phyloP scores from a whole-genome alignment of 192 early-diverging fungal species.

The Podila epicladia region DNA sequence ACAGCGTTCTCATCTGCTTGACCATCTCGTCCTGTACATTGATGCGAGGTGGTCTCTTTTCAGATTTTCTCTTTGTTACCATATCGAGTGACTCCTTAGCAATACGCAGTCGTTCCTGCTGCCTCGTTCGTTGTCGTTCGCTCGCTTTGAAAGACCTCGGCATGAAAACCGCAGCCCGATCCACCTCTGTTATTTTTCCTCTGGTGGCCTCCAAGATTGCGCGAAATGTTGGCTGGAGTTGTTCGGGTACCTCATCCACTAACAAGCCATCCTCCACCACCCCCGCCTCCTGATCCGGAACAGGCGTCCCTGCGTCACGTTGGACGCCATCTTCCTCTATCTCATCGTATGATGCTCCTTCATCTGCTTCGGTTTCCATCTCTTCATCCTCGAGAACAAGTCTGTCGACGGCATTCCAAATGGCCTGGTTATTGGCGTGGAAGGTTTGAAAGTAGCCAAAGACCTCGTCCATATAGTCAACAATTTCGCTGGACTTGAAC shows the following conservation, averaged over 20 bases:
- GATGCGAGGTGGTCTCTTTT: neutral
- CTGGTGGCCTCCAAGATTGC: neutral
- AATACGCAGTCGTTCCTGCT: neutral
- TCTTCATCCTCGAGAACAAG: neutral
- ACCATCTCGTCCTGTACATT: neutral
- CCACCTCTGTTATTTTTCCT: neutral
- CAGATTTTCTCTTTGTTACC: neutral
- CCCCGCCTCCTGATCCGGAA: neutral
- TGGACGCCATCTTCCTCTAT: neutral
- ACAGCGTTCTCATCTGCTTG: constrained; percentile 1
- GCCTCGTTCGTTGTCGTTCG: neutral
- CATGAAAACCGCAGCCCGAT: neutral
- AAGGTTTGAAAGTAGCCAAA: constrained; percentile 28
- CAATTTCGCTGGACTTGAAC: constrained; percentile 15
- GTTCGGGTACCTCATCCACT: neutral
- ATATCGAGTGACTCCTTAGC: neutral
- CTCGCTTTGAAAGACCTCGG: neutral
- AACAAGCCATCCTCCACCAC: neutral
- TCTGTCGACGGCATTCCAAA: constrained; percentile 15
- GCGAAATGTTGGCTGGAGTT: too few species aligned
- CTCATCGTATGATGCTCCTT: neutral
- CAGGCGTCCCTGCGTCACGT: constrained; percentile 6
- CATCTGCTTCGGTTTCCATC: neutral
- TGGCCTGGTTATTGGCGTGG: constrained; percentile 11
- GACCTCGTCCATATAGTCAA: constrained; percentile 26